Percentiles rank a stretch among this genome's conserved stretches.
phyloP scores from a whole-genome alignment of 129 eudicot species.

The Erigeron canadensis region DNA sequence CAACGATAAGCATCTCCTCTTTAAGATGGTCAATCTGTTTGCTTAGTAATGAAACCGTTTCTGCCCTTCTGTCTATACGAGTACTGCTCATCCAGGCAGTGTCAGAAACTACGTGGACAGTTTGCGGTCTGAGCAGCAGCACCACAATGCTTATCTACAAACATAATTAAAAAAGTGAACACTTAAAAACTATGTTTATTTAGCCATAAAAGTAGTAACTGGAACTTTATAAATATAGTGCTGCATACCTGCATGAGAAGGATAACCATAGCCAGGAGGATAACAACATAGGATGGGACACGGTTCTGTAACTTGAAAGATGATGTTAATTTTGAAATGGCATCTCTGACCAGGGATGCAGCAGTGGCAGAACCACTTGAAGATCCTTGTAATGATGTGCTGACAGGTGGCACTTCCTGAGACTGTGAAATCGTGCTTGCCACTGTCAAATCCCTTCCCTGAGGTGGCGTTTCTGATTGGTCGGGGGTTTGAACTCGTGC shows the following conservation, averaged over 20 bases:
- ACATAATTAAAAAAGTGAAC: not conserved
- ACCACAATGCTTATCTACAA: slow-evolving; percentile 79
- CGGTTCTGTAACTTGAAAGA: slow-evolving; percentile 51
- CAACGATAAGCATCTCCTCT: slow-evolving; percentile 78
- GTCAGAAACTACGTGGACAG: slow-evolving; percentile 67
- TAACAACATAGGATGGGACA: slow-evolving; percentile 44
- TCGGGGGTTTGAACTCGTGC: slow-evolving; percentile 30
- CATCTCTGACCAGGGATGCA: slow-evolving; percentile 43
- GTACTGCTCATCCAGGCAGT: slow-evolving; percentile 35
- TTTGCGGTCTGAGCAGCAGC: slow-evolving; percentile 70
- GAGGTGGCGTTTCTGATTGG: slow-evolving; percentile 22
- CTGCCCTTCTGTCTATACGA: slow-evolving; percentile 42
- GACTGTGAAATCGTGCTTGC: slow-evolving; percentile 33
- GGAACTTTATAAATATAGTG: not conserved
- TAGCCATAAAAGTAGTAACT: not conserved
- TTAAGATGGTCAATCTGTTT: slow-evolving; percentile 61
- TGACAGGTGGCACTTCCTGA: slow-evolving; percentile 29
- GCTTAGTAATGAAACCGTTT: slow-evolving; percentile 45
- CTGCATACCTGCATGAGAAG: slow-evolving; percentile 83
- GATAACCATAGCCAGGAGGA: slow-evolving; percentile 61
- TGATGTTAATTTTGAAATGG: slow-evolving; percentile 38
- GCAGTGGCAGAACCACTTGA: slow-evolving; percentile 32
- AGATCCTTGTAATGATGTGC: slow-evolving; percentile 28
- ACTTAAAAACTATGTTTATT: not conserved
- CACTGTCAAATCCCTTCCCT: slow-evolving; percentile 28